A percentile compares a stretch with the other conserved stretches of the same genome.
Conservation (phyloP, 495 filamentous ascomycete genomes). For the Collariella sp. region DNA sequence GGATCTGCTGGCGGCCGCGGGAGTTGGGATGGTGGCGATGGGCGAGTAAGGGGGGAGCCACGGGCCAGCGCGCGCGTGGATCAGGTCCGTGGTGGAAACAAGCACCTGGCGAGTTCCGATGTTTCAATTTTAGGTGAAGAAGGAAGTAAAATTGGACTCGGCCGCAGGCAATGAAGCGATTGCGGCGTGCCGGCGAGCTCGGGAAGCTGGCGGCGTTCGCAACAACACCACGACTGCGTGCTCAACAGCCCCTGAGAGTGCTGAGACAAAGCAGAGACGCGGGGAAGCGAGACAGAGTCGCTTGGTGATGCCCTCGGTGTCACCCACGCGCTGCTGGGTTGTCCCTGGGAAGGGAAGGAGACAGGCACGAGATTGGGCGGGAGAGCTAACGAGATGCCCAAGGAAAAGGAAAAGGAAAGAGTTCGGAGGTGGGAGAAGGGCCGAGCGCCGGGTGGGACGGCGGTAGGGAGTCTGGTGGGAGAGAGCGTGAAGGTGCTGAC, state of each 20-base stretch:
- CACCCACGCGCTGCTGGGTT: slow-evolving; percentile 14
- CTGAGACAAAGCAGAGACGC: not conserved
- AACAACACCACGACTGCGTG: no score
- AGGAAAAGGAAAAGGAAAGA: slow-evolving; percentile 8
- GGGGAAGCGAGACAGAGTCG: slow-evolving; percentile 12
- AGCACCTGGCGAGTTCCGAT: slow-evolving; percentile 6
- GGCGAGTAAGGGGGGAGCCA: not conserved
- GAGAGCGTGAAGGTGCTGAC: not conserved
- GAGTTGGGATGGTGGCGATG: not conserved
- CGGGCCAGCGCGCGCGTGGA: not conserved
- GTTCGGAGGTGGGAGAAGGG: no score
- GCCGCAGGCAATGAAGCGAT: not conserved
- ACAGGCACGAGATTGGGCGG: slow-evolving; percentile 8
- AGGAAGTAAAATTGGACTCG: not conserved
- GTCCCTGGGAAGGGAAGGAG: slow-evolving; percentile 12
- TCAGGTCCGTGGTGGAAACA: not conserved
- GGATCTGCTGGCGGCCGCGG: not conserved
- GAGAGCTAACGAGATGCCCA: slow-evolving; percentile 1
- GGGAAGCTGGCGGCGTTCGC: no score
- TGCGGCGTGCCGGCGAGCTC: not conserved
- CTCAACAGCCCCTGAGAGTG: no score
- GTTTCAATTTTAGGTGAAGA: not conserved
- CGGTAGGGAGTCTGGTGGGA: not conserved
- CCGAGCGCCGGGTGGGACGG: slow-evolving; percentile 12
- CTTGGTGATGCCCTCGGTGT: slow-evolving; percentile 6